A percentile compares a stretch with the other conserved stretches of the same genome.
These are phyloP conservation scores for Picea abies DNA, from an alignment of 83 land plant species.

Conservation along the genomic window DNA sequence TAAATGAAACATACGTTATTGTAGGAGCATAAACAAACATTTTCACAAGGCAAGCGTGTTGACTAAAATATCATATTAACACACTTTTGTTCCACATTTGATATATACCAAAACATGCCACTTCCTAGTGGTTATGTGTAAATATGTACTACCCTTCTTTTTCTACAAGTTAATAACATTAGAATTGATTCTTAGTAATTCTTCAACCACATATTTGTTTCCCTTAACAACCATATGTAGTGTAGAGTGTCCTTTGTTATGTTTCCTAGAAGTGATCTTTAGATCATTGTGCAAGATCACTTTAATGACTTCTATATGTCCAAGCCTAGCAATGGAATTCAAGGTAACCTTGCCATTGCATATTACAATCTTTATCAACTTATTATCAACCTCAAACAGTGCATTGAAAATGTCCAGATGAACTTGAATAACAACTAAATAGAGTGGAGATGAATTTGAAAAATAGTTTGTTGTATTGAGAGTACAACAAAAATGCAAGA, in stretches of 20 bases:
- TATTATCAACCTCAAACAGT: slow-evolving; percentile 44
- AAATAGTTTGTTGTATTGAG: slow-evolving; percentile 53
- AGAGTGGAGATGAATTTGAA: slow-evolving; percentile 63
- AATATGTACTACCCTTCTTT: slow-evolving; percentile 45
- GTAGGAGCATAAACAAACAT: not conserved
- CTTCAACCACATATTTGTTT: slow-evolving; percentile 54
- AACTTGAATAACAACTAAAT: slow-evolving; percentile 62
- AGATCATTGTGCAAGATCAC: slow-evolving; percentile 43
- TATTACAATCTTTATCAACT: slow-evolving; percentile 52
- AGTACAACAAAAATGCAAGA: slow-evolving; percentile 44
- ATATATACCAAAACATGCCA: slow-evolving; percentile 29
- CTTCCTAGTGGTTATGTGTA: too few relatives aligned
- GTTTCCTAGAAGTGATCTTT: slow-evolving; percentile 33
- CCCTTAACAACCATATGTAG: slow-evolving; percentile 78
- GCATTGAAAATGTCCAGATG: slow-evolving; percentile 57
- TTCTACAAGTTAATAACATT: slow-evolving; percentile 41
- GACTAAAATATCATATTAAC: too few relatives aligned
- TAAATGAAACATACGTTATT: not conserved
- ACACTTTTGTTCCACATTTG: too few relatives aligned
- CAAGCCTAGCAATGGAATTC: slow-evolving; percentile 67
- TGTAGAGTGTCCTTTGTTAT: slow-evolving; percentile 75
- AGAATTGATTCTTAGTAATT: slow-evolving; percentile 37
- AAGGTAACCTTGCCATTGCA: slow-evolving; percentile 66
- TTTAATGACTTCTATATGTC: slow-evolving; percentile 60
- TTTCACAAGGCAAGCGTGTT: not conserved